Conservation (phyloP, 83 land plant genomes). For the Picea abies region DNA sequence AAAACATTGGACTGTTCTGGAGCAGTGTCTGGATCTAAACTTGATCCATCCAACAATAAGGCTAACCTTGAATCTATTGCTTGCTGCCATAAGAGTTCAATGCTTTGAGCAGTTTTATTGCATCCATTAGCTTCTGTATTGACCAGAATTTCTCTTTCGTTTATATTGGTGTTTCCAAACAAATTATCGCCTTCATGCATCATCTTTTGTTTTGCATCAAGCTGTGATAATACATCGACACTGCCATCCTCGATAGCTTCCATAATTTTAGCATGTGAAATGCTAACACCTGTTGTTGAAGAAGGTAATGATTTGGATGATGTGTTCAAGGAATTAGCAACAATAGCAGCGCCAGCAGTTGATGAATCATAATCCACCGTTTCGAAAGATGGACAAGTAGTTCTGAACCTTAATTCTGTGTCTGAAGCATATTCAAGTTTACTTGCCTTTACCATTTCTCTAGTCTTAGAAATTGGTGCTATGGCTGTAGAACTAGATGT, state of each 20-base stretch:
- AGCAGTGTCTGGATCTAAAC: constrained; percentile 17
- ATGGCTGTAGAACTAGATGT: no score
- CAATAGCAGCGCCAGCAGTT: not conserved
- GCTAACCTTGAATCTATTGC: constrained; percentile 17
- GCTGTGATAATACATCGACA: constrained; percentile 1
- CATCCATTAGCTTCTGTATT: constrained; percentile 1
- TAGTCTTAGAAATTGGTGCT: no score
- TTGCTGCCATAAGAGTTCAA: constrained; percentile 23
- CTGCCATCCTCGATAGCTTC: not conserved
- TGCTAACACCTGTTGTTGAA: constrained; percentile 6
- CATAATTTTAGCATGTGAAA: not conserved
- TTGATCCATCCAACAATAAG: constrained; percentile 16
- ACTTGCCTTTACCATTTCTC: not conserved
- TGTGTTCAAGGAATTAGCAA: not conserved
- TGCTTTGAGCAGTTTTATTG: not conserved
- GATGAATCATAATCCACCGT: not conserved
- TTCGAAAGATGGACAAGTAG: not conserved
- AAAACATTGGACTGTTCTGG: not conserved
- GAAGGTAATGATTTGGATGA: not conserved
- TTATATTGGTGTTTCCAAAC: not conserved
- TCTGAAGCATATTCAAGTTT: not conserved
- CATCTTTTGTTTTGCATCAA: not conserved
- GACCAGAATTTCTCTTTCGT: not conserved
- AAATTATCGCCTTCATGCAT: not conserved
- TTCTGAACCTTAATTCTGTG: not conserved